Conservation (phyloP, 2,329 filamentous ascomycete genomes). For the Alternaria ventricosa region DNA sequence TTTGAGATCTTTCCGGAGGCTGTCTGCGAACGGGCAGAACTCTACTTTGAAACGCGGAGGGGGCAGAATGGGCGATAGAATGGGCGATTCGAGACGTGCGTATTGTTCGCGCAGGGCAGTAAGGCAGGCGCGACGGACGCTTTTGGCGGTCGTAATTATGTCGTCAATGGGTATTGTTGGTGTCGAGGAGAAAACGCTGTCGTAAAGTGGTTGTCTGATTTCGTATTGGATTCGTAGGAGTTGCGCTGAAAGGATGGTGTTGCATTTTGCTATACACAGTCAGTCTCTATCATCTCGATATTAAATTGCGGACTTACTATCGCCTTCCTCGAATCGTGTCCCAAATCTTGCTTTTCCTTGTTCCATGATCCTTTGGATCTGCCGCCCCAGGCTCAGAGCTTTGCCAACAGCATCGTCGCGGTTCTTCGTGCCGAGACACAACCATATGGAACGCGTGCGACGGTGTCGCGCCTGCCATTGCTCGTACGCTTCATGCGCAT, state of each 20-base stretch:
- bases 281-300: slow-evolving; percentile 8
- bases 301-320: slow-evolving; percentile 27
- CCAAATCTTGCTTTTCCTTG: slow-evolving; percentile 36
- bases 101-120: slow-evolving; percentile 39
- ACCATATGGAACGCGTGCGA: slow-evolving; percentile 32
- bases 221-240: slow-evolving; percentile 44
- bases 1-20: slow-evolving; percentile 35
- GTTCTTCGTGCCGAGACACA: slow-evolving; percentile 30
- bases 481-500: slow-evolving; percentile 41
- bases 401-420: slow-evolving; percentile 37
- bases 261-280: slow-evolving; percentile 36
- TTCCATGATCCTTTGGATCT: slow-evolving; percentile 36
- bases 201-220: slow-evolving; percentile 38
- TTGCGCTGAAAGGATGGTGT: slow-evolving; percentile 39
- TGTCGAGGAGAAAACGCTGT: slow-evolving; percentile 31
- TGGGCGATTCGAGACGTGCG: slow-evolving; percentile 30
- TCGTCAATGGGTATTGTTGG: slow-evolving; percentile 34
- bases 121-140: slow-evolving; percentile 41
- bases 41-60: slow-evolving; percentile 45
- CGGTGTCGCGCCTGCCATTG: slow-evolving; percentile 34
- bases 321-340: slow-evolving; percentile 40
- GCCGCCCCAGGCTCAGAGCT: slow-evolving; percentile 35
- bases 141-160: slow-evolving; percentile 39
- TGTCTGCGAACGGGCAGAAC: slow-evolving; percentile 41
- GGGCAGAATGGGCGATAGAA: slow-evolving; percentile 31